phyloP scores from a whole-genome alignment of 441 rosid genomes.

The Pelargonium fulgidum region DNA sequence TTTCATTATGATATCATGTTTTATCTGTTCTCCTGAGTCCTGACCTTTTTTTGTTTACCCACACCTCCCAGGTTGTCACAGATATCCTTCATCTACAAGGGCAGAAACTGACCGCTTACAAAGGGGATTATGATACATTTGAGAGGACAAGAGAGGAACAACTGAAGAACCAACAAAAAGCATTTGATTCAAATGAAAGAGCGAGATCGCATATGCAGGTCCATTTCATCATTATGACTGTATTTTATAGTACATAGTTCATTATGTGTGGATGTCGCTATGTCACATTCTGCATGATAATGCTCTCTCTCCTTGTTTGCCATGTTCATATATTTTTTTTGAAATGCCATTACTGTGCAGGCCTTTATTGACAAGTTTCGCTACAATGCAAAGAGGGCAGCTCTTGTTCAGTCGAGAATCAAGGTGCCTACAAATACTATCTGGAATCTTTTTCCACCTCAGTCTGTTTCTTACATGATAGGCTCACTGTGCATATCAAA shows the following conservation, averaged over 20 bases:
- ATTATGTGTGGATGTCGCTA: neutral
- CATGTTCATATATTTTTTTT: too few relatives aligned
- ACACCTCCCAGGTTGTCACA: constrained; percentile 75
- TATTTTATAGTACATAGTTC: too few relatives aligned
- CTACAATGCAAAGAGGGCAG: constrained; percentile 95
- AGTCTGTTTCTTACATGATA: neutral
- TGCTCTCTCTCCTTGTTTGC: too few relatives aligned
- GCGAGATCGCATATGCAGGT: constrained; percentile 96
- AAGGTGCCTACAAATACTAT: constrained; percentile 48
- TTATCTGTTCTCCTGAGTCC: neutral
- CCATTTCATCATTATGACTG: neutral
- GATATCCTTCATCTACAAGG: constrained; percentile 86
- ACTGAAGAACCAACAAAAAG: constrained; percentile 82
- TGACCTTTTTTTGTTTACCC: neutral
- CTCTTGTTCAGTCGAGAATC: constrained; percentile 98
- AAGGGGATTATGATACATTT: constrained; percentile 81
- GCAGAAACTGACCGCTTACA: constrained; percentile 70
- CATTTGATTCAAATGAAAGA: constrained; percentile 78
- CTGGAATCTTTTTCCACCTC: constrained; percentile 13
- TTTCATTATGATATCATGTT: neutral
- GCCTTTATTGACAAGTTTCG: constrained; percentile 96
- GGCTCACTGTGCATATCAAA: too few relatives aligned
- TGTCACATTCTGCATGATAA: neutral
- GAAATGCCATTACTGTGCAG: constrained; percentile 32
- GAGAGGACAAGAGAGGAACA: constrained; percentile 84